Percentiles rank a stretch among this genome's conserved stretches.
These are phyloP conservation scores for Austroboletus novae-zelandiae DNA, from an alignment of 1,284 basidiomycete species.

Conservation along the genomic window DNA sequence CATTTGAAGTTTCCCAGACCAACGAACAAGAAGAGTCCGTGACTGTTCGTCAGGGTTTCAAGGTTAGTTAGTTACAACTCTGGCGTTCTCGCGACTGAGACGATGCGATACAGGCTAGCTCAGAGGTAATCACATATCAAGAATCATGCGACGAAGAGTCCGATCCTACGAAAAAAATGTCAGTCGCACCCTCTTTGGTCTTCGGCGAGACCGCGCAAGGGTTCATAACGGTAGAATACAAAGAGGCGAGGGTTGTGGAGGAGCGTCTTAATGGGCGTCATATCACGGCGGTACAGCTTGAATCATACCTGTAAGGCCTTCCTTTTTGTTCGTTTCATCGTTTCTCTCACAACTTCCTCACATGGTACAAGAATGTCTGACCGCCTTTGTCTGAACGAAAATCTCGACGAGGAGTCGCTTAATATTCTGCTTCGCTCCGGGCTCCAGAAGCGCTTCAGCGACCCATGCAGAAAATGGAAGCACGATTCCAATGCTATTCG, in stretches of 20 bases:
- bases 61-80: constrained; percentile 36
- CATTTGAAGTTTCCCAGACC: constrained; percentile 55
- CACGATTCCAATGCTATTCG: constrained; percentile 6
- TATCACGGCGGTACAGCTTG: constrained; percentile 13
- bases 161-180: constrained; percentile 9
- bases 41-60: constrained; percentile 39
- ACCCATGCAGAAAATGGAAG: constrained; percentile 23
- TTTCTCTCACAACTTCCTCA: not conserved
- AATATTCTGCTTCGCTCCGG: constrained; percentile 31
- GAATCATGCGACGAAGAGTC: constrained; percentile 5
- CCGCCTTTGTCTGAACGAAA: constrained; percentile 26
- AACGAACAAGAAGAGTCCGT: constrained; percentile 58
- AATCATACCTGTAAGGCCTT: constrained; percentile 14
- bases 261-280: constrained; percentile 1
- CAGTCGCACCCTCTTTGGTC: constrained; percentile 29
- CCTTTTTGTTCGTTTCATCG: not conserved
- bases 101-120: constrained; percentile 13
- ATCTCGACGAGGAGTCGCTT: constrained; percentile 30
- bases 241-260: constrained; percentile 6
- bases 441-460: constrained; percentile 27
- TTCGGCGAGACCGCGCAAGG: constrained; percentile 37
- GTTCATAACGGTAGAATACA: constrained; percentile 31
- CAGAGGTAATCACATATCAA: constrained; percentile 11
- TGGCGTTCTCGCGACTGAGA: not conserved
- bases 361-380: constrained; percentile 20